Evolutionary conservation across 202 grass and related monocot species (phyloP).

Genomic region (Digitaria exilis): DNA sequence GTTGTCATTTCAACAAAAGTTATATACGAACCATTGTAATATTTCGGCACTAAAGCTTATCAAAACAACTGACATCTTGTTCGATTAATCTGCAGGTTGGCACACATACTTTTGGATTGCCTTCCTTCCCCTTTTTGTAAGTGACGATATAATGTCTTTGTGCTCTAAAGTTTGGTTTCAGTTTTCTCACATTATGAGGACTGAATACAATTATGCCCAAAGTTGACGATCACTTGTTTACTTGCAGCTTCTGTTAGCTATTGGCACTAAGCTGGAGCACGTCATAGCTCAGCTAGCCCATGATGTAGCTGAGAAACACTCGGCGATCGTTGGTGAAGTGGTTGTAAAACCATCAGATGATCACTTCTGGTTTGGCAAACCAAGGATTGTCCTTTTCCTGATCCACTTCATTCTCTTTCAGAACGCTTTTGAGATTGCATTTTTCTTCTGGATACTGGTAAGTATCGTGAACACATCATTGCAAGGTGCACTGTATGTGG

Average conservation of each 20-base stretch:
- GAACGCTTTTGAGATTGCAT: constrained; percentile 82
- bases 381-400: constrained; percentile 54
- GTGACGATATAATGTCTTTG: constrained; percentile 25
- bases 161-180: not conserved
- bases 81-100: constrained; percentile 68
- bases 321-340: constrained; percentile 60
- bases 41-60: constrained; percentile 25
- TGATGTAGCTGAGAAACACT: constrained; percentile 77
- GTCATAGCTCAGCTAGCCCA: constrained; percentile 73
- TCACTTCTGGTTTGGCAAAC: constrained; percentile 72
- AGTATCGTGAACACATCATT: not conserved
- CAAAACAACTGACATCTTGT: constrained; percentile 6
- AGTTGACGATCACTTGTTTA: not conserved
- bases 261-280: constrained; percentile 83
- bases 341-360: constrained; percentile 75
- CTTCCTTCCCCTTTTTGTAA: constrained; percentile 85
- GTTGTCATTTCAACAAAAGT: not conserved
- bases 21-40: not conserved
- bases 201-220: not conserved
- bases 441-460: constrained; percentile 88
- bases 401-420: constrained; percentile 93
- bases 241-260: constrained; percentile 70
- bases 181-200: constrained; percentile 20
- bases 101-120: constrained; percentile 93
- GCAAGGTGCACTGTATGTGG: not conserved